phyloP scores from a whole-genome alignment of 2,329 filamentous ascomycete species.

The Dactylellina sp. region DNA sequence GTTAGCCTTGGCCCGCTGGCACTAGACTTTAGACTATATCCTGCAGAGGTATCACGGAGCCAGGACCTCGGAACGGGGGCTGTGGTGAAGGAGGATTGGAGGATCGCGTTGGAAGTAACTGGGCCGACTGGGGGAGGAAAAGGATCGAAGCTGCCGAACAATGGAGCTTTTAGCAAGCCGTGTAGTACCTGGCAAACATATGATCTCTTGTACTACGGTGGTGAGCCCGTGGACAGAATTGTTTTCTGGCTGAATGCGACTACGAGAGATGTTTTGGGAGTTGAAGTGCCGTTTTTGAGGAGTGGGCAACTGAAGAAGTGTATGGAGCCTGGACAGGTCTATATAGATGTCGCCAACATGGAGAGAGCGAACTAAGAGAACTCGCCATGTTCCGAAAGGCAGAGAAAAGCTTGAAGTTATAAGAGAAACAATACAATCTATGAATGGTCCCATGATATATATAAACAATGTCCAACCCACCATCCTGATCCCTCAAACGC shows the following conservation, averaged over 20 bases:
- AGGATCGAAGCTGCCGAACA: constrained; percentile 25
- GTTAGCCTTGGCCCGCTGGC: constrained; percentile 16
- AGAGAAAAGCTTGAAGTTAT: no score
- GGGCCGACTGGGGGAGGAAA: constrained; percentile 13
- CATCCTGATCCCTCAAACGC: constrained; percentile 12
- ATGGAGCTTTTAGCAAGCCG: constrained; percentile 21
- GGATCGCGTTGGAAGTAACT: constrained; percentile 45
- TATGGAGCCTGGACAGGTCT: not conserved
- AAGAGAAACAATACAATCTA: constrained; percentile 2
- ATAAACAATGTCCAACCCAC: not conserved
- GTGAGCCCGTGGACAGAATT: constrained; percentile 45
- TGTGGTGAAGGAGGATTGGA: constrained; percentile 54
- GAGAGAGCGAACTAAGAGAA: constrained; percentile 30
- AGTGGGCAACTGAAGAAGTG: constrained; percentile 6
- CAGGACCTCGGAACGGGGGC: not conserved
- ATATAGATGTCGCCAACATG: constrained; percentile 11
- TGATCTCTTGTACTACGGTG: constrained; percentile 53
- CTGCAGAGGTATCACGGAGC: constrained; percentile 32
- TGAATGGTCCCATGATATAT: constrained; percentile 12
- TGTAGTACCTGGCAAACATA: constrained; percentile 46
- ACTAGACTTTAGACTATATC: constrained; percentile 56
- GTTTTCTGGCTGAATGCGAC: constrained; percentile 49
- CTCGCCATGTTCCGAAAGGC: no score
- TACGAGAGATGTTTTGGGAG: constrained; percentile 21
- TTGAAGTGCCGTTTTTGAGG: constrained; percentile 35